Conservation (phyloP, 345 rosid species). For the Citrus mangshanensis region DNA sequence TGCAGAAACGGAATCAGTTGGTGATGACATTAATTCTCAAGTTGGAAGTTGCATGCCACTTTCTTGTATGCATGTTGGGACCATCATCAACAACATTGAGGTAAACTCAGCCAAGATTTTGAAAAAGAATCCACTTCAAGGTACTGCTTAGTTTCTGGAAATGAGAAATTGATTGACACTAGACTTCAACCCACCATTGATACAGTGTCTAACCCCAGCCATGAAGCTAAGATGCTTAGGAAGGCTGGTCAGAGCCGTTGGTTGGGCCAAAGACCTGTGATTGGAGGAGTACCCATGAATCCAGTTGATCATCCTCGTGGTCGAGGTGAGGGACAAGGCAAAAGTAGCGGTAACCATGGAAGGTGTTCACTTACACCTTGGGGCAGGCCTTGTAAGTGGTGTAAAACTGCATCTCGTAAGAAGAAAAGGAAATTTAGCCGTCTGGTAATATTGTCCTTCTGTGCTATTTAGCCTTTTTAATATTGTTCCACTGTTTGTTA, state of each 20-base stretch:
- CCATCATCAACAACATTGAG: conserved; percentile 85
- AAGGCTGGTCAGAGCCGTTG: conserved; percentile 89
- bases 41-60: conserved; percentile 82
- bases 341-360: conserved; percentile 57
- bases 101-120: conserved; percentile 57
- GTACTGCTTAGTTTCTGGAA: conserved; percentile 57
- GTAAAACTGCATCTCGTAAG: conserved; percentile 39
- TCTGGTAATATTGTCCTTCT: not conserved
- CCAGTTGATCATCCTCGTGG: conserved; percentile 97
- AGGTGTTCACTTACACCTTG: conserved; percentile 41
- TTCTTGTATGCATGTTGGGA: conserved; percentile 78
- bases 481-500: not conserved
- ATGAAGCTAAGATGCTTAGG: conserved; percentile 54
- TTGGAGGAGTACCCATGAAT: conserved; percentile 46
- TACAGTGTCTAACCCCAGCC: conserved; percentile 64
- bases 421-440: conserved; percentile 32
- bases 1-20: conserved; percentile 29
- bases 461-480: not conserved
- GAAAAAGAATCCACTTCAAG: conserved; percentile 57
- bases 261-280: conserved; percentile 69
- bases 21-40: too few relatives aligned
- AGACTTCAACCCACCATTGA: conserved; percentile 76
- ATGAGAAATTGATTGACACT: conserved; percentile 58
- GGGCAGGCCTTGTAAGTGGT: conserved; percentile 89
- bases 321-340: conserved; percentile 94